Evolutionary conservation across 768 basidiomycete species (phyloP).

Genomic region (Lactarius quietus): DNA sequence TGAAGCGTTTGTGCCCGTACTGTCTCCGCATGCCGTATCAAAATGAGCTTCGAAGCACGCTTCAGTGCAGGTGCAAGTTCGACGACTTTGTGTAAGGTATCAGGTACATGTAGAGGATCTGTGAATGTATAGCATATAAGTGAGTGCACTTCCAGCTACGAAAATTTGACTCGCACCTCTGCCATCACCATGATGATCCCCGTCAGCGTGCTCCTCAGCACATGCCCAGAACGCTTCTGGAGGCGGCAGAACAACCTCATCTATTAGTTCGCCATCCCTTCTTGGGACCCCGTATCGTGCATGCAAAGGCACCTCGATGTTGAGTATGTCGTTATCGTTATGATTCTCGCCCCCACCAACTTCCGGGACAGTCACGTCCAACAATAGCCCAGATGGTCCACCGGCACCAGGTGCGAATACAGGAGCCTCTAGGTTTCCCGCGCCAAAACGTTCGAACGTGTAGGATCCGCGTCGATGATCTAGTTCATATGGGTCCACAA

Average conservation of each 20-base stretch:
- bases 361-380: constrained; percentile 14
- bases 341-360: background rate
- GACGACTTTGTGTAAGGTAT: background rate
- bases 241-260: constrained; percentile 9
- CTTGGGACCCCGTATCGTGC: constrained; percentile 17
- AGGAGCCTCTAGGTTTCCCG: constrained; percentile 15
- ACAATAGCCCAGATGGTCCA: constrained; percentile 6
- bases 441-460: constrained; percentile 19
- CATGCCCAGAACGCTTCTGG: constrained; percentile 18
- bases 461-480: constrained; percentile 4
- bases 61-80: constrained; percentile 4
- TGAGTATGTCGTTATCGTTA: background rate
- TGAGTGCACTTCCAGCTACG: background rate
- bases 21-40: background rate
- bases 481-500: constrained; percentile 14
- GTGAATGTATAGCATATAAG: background rate
- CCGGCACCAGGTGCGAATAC: constrained; percentile 1
- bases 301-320: constrained; percentile 10
- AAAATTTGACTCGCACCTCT: background rate
- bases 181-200: background rate
- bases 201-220: background rate
- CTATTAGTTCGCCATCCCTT: background rate
- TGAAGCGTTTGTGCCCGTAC: constrained; percentile 8
- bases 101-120: background rate
- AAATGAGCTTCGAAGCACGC: background rate